A percentile compares a stretch with the other conserved stretches of the same genome.
Evolutionary conservation across 1,284 basidiomycete species (phyloP).

Genomic region (Chondrostereum purpureum): DNA sequence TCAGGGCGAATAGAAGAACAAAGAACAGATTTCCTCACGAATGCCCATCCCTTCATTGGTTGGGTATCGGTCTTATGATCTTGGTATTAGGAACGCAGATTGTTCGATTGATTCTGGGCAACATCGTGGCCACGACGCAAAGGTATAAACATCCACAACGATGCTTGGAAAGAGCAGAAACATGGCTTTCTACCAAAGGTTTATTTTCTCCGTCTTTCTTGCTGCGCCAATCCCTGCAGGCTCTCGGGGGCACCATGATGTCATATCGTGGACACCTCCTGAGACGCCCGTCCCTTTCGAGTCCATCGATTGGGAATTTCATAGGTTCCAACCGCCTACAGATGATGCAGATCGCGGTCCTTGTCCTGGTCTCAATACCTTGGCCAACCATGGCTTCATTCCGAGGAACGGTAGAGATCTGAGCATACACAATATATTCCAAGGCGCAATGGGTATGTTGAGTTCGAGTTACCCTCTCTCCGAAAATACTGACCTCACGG

Average conservation of each 20-base stretch:
- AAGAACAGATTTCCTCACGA: no score
- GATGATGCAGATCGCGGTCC: conserved; percentile 14
- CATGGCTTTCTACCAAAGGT: no score
- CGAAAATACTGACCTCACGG: neutral
- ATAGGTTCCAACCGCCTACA: conserved; percentile 12
- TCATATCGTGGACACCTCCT: neutral
- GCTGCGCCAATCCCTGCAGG: no score
- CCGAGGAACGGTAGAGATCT: conserved; percentile 16
- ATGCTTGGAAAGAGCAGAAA: no score
- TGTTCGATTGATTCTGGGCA: no score
- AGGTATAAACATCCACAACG: no score
- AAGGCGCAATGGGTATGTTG: conserved; percentile 10
- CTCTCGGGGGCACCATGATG: neutral
- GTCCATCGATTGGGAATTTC: conserved; percentile 7
- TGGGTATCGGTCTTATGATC: no score
- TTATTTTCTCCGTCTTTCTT: no score
- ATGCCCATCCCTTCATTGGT: no score
- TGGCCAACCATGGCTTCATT: conserved; percentile 19
- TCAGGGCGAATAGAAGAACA: no score
- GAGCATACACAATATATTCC: conserved; percentile 12
- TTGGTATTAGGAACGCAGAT: no score
- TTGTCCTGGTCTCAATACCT: conserved; percentile 19
- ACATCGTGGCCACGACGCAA: no score
- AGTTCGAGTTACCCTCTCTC: neutral
- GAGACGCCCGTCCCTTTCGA: neutral